Base-by-base conservation (phyloP, 257 asterid species). In the Cinchona pubescens region DNA sequence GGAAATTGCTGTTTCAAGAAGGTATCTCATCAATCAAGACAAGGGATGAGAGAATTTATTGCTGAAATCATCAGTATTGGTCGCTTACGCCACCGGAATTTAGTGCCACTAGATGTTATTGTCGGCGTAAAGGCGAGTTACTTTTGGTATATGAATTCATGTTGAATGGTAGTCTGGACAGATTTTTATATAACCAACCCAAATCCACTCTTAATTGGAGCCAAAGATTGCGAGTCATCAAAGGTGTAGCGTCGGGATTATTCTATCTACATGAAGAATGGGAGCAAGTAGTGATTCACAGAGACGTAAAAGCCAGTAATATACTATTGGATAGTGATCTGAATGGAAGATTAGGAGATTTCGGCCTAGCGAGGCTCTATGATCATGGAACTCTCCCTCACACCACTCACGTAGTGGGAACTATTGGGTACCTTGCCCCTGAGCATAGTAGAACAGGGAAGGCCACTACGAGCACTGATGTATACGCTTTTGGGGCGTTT, bases 301-400 rank as follows among this genome's bases (percentile, higher is more conserved):
- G 83, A 79, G 83, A 79, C 58, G 68, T 79, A 7, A 79, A 79
- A 30, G 80, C 83, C 4, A 79, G 80, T 21, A 79, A 79, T 37
- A 80, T 79, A 40, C 19, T 79, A 21, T 32, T 79, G 15, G 83
- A 79, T 35, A 75, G 82, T 10, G 82, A 79, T 55, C 58, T 73
- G 27, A 73, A 79, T 46, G 82, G 78, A 35, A 79, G 69, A 38
- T 13, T 79, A 2, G 78, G 82, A 5, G 82, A 79, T 74, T 79
- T 79, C 49, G 82, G 82, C 2, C 82, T 78, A 0, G 82, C 82
- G 1, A 64, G 82, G 30, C 65, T 73, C 7, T 71, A 64, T 14
- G 71, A 63, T 71, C 82, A 63, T 14, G 82, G 77, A 16, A 30
- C 72, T 16, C 66, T 34, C 38, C 76, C 79, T 8, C 71, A 73